Evolutionary conservation across 2,329 filamentous ascomycete species (phyloP).

Genomic region (Nemania diffusa): DNA sequence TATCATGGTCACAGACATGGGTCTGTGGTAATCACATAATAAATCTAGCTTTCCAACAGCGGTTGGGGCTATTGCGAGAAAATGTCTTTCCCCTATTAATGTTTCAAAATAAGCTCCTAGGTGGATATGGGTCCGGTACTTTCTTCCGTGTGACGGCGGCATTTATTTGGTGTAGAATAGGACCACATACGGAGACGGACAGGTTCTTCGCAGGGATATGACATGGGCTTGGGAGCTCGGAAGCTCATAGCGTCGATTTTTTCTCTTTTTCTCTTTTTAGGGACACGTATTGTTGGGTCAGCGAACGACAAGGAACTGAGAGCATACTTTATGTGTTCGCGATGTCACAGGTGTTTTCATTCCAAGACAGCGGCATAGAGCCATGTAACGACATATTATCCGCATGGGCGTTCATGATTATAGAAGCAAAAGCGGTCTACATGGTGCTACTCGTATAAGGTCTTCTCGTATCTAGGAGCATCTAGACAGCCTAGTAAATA

Average conservation of each 20-base stretch:
- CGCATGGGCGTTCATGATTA: constrained; percentile 38
- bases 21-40: constrained; percentile 10
- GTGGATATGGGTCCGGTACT: constrained; percentile 35
- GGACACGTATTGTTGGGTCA: constrained; percentile 20
- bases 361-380: constrained; percentile 27
- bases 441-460: constrained; percentile 39
- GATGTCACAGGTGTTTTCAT: constrained; percentile 30
- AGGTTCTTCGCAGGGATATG: constrained; percentile 30
- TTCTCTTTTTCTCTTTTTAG: neutral
- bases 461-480: constrained; percentile 29
- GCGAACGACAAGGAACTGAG: constrained; percentile 6
- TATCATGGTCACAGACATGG: constrained; percentile 8
- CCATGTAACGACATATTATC: constrained; percentile 24
- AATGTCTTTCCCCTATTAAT: constrained; percentile 14
- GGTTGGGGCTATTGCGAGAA: neutral
- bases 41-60: constrained; percentile 6
- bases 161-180: constrained; percentile 38
- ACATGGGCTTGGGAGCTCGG: constrained; percentile 23
- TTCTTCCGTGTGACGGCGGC: constrained; percentile 21
- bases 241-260: constrained; percentile 15
- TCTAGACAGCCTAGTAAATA: constrained; percentile 22
- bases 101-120: constrained; percentile 27
- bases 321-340: constrained; percentile 7
- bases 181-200: constrained; percentile 32
- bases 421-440: constrained; percentile 35